Conservation (phyloP, 202 grass and related monocot species). For the Panicum hallii region DNA sequence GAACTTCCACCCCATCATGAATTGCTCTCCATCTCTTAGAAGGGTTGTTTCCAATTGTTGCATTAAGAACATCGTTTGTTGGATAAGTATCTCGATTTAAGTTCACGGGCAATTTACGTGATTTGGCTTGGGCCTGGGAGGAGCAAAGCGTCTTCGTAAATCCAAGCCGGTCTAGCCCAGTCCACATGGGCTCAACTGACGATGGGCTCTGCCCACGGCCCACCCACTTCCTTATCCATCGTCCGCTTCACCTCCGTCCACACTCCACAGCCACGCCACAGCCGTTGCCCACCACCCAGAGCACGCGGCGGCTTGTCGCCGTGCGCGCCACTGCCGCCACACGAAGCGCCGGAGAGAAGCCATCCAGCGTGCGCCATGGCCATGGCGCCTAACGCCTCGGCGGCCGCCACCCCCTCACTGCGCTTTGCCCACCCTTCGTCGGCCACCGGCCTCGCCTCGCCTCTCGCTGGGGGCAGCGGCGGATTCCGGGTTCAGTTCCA, state of each 20-base stretch:
- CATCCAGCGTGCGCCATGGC: slow-evolving; percentile 17
- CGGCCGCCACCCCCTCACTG: slow-evolving; percentile 21
- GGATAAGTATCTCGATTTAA: no score
- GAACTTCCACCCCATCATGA: no score
- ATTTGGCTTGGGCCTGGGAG: no score
- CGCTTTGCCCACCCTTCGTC: slow-evolving; percentile 22
- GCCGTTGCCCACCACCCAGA: slow-evolving; percentile 36
- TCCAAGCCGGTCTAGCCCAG: no score
- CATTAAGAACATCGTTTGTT: no score
- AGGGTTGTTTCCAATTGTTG: no score
- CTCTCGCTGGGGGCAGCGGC: slow-evolving; percentile 13
- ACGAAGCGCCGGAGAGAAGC: slow-evolving; percentile 14
- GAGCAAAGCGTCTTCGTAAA: no score
- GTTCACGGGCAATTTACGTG: no score
- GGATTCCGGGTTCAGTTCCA: slow-evolving; percentile 2
- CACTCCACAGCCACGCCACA: slow-evolving; percentile 24
- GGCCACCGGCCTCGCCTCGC: not conserved
- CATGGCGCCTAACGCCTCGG: slow-evolving; percentile 35
- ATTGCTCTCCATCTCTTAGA: no score
- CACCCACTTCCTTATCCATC: slow-evolving; percentile 53
- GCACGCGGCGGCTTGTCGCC: slow-evolving; percentile 49
- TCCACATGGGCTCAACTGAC: not conserved
- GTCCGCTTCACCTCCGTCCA: slow-evolving; percentile 14
- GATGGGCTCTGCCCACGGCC: not conserved
- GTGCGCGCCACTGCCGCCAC: slow-evolving; percentile 38